These are phyloP conservation scores for Posidonia oceanica DNA, from an alignment of 116 monocot genomes.

Conservation along the genomic window DNA sequence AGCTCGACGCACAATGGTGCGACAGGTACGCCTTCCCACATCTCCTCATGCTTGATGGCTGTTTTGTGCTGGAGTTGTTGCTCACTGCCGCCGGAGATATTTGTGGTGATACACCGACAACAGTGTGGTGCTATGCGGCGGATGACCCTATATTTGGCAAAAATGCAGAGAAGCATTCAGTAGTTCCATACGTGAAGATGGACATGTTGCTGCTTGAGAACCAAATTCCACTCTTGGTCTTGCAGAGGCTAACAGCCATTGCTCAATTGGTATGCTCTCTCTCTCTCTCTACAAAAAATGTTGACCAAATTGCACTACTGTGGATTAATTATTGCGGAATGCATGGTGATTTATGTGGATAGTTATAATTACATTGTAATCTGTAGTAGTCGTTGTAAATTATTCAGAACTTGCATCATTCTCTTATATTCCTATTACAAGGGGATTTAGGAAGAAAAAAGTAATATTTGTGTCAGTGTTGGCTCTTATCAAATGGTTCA, in stretches of 20 bases:
- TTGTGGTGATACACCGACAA: not conserved
- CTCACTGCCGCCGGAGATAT: not conserved
- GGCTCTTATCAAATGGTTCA: too few species aligned
- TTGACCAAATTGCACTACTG: too few species aligned
- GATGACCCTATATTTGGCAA: not conserved
- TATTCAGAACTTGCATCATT: too few species aligned
- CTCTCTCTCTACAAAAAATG: too few species aligned
- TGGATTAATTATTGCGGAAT: too few species aligned
- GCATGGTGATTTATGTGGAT: too few species aligned
- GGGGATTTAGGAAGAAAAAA: too few species aligned
- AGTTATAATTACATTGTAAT: too few species aligned
- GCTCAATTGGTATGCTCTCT: not conserved
- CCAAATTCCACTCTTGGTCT: conserved; percentile 13
- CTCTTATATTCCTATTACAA: too few species aligned
- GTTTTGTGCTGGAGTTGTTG: conserved; percentile 15
- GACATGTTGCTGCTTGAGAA: conserved; percentile 25
- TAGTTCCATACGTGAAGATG: conserved; percentile 1
- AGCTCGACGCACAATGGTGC: conserved; percentile 2
- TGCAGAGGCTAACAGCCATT: conserved; percentile 2
- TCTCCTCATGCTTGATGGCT: conserved; percentile 19
- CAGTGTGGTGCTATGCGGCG: not conserved
- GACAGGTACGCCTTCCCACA: not conserved
- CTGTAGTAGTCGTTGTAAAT: too few species aligned
- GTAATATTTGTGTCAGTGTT: too few species aligned
- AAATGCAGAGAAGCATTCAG: not conserved